Evolutionary conservation across 2,329 filamentous ascomycete species (phyloP).

Genomic region (Fonsecaea erecta): DNA sequence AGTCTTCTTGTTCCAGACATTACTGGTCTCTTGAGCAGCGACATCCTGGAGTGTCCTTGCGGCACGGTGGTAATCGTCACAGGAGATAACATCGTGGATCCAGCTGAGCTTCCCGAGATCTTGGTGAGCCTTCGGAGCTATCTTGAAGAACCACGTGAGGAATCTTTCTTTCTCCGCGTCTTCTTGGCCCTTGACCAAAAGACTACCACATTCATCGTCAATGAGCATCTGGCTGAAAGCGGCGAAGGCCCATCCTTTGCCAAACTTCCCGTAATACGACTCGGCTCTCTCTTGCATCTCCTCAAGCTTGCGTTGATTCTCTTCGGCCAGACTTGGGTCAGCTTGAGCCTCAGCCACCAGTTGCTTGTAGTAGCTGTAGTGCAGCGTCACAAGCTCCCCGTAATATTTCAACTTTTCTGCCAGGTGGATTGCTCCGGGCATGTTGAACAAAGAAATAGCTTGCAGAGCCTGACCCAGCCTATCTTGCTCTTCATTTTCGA

Average conservation of each 20-base stretch:
- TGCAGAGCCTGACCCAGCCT: conserved; percentile 25
- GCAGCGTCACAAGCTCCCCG: conserved; percentile 60
- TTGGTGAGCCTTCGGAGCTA: conserved; percentile 64
- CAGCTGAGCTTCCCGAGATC: conserved; percentile 73
- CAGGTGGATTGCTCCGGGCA: conserved; percentile 58
- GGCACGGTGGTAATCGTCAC: conserved; percentile 75
- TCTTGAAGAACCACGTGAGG: conserved; percentile 78
- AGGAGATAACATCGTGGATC: conserved; percentile 87
- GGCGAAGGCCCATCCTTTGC: conserved; percentile 62
- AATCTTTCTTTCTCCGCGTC: conserved; percentile 64
- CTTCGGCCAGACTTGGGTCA: conserved; percentile 27
- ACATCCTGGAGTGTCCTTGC: conserved; percentile 71
- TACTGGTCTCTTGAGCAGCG: conserved; percentile 72
- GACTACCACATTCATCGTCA: conserved; percentile 65
- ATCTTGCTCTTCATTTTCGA: conserved; percentile 25
- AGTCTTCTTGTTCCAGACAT: conserved; percentile 91
- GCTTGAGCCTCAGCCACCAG: conserved; percentile 26
- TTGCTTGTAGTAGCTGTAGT: conserved; percentile 32
- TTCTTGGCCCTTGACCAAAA: conserved; percentile 68
- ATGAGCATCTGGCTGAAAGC: conserved; percentile 80
- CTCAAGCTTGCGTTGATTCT: conserved; percentile 40
- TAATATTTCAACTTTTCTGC: conserved; percentile 68
- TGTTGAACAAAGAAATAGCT: conserved; percentile 34
- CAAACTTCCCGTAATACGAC: conserved; percentile 57
- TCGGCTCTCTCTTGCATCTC: conserved; percentile 48